A percentile compares a stretch with the other conserved stretches of the same genome.
These are phyloP conservation scores for Russula sp. DNA, from an alignment of 768 basidiomycete species.

Conservation along the genomic window DNA sequence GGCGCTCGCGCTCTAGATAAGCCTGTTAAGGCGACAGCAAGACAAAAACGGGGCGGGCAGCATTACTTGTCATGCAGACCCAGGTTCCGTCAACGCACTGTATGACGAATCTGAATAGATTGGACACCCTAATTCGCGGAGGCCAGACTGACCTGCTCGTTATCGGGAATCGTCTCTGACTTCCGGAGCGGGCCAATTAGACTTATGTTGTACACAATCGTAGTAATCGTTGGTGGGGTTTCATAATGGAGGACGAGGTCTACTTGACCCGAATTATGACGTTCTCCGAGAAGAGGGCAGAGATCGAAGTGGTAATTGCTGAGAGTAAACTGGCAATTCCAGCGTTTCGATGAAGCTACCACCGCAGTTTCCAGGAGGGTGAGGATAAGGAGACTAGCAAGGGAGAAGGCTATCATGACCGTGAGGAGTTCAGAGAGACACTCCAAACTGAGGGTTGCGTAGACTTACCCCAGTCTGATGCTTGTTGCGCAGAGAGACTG, in stretches of 20 bases:
- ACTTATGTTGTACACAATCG: conserved; percentile 28
- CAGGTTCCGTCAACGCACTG: conserved; percentile 22
- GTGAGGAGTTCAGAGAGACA: neutral
- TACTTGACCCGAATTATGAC: conserved; percentile 22
- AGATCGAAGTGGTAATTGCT: conserved; percentile 26
- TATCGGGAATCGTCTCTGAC: conserved; percentile 23
- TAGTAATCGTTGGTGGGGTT: conserved; percentile 30
- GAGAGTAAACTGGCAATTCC: conserved; percentile 7
- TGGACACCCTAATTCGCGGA: neutral
- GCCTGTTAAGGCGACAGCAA: neutral
- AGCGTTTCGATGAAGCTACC: conserved; percentile 1
- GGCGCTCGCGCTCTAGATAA: conserved; percentile 12
- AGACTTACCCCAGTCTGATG: neutral
- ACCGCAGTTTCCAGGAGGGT: neutral
- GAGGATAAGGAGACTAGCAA: neutral
- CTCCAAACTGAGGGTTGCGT: neutral
- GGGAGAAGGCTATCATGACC: conserved; percentile 1
- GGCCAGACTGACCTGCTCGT: conserved; percentile 29
- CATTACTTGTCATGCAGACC: conserved; percentile 22
- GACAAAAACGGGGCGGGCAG: neutral
- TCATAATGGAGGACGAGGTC: conserved; percentile 21
- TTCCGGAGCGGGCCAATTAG: conserved; percentile 27
- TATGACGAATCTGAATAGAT: neutral
- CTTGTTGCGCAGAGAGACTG: neutral
- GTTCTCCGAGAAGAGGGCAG: conserved; percentile 28